phyloP scores from a whole-genome alignment of 305 asterid species.

The Coffea humblotiana region DNA sequence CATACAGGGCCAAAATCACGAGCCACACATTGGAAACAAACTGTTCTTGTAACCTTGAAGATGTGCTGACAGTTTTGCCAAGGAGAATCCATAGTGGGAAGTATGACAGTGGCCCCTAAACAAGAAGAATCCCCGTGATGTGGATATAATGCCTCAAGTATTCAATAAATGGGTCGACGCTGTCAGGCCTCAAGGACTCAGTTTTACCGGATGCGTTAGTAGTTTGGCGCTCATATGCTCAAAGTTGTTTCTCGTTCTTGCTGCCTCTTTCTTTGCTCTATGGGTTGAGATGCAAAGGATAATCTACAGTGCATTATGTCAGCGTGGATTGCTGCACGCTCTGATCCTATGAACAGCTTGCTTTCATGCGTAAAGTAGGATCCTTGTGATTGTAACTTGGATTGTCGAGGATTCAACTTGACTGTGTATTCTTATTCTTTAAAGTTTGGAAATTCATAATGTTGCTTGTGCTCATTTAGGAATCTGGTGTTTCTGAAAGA shows the following conservation, averaged over 20 bases:
- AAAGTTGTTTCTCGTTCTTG: background rate
- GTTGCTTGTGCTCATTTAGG: background rate
- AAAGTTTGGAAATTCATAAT: background rate
- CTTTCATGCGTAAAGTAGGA: background rate
- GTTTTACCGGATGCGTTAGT: slow-evolving; percentile 73
- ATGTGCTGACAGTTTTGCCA: slow-evolving; percentile 73
- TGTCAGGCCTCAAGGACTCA: slow-evolving; percentile 75
- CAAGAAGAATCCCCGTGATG: slow-evolving; percentile 92
- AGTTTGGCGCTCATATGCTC: background rate
- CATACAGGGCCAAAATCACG: slow-evolving; percentile 82
- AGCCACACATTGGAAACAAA: slow-evolving; percentile 95
- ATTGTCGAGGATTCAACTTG: background rate
- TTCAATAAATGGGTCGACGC: slow-evolving; percentile 68
- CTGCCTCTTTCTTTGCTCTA: background rate
- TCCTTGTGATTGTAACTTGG: background rate
- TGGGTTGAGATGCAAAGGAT: background rate
- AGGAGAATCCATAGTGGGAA: slow-evolving; percentile 77
- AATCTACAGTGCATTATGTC: background rate
- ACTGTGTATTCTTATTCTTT: slow-evolving; percentile 1
- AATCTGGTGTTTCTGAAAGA: background rate
- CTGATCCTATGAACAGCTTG: background rate
- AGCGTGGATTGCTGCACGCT: background rate
- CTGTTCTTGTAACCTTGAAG: slow-evolving; percentile 93
- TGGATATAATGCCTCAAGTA: slow-evolving; percentile 77
- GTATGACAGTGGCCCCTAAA: slow-evolving; percentile 79